Evolutionary conservation across 306 rosid species (phyloP), one percentile per base, ranked within the genome.

Genomic region (Hylodesmum podocarpum): DNA sequence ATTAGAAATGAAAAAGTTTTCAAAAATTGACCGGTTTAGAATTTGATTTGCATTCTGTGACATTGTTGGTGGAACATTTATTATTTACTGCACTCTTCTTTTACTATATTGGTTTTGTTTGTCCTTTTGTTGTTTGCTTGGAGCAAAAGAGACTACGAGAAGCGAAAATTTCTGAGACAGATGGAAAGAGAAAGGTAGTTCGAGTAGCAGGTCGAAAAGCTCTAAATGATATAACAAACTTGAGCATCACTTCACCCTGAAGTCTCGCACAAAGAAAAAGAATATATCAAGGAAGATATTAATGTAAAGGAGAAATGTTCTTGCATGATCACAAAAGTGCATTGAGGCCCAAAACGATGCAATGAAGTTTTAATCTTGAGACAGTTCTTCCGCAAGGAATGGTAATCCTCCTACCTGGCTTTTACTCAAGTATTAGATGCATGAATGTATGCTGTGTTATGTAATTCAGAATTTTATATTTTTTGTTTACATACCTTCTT

Each of bases 241-340:
- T 84, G 86, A 73, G 46, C 36, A 36, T 25, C 81, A 27, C 28
- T 73, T 73, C 53, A 11, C 12, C 66, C 68, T 11, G 79, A 86
- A 44, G 73, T 76, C 46, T 70, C 83, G 11, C 57, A 78, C 66
- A n/a, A 80, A 28, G 84, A 84, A 80, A 77, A 82, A 70, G 58
- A 72, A 73, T 57, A 27, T 75, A 39, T 66, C 21, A 82, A 88
- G 72, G 84, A 84, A 73, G 87, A 88, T 22, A 4, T 84, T 59
- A 80, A 86, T 64, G 80, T 86, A 44, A 84, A 78, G 57, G 88
- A 80, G 92, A 88, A 84, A 76, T 55, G 88, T 80, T 82, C 83
- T 79, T 77, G 82, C 92, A 86, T 34, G 89, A 88, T 29, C 92
- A 88, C 78, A 63, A 22, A 86, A 84, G 69, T 88, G 90, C 83